phyloP scores from a whole-genome alignment of 2,329 filamentous ascomycete genomes.

The Colletotrichum cereale region DNA sequence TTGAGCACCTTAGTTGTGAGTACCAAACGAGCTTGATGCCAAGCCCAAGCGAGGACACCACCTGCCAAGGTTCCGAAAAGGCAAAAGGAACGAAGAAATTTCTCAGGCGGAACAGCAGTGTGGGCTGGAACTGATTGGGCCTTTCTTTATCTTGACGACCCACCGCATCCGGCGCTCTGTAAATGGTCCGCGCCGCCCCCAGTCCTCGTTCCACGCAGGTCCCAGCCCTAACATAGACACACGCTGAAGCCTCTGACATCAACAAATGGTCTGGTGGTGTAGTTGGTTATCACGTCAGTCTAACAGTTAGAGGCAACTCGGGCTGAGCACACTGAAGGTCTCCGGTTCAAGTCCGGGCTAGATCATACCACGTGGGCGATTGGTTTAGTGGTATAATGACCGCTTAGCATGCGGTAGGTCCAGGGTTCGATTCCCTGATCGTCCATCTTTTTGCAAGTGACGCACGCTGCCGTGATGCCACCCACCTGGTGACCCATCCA shows the following conservation, averaged over 20 bases:
- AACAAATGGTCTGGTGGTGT: conserved; percentile 45
- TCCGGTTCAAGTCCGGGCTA: conserved; percentile 41
- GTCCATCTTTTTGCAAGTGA: conserved; percentile 17
- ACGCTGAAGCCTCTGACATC: accelerated
- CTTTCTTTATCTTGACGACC: conserved; percentile 12
- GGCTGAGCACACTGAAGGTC: conserved; percentile 33
- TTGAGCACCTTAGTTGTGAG: background rate
- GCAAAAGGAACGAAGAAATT: conserved; percentile 7
- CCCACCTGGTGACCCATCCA: no score
- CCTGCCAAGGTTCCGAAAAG: conserved; percentile 10
- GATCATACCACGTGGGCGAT: conserved; percentile 24
- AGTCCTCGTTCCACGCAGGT: background rate
- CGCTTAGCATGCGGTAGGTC: conserved; percentile 40
- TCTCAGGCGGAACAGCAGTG: conserved; percentile 5
- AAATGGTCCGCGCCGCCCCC: background rate
- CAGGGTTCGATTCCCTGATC: conserved; percentile 40
- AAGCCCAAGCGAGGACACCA: conserved; percentile 5
- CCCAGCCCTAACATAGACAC: background rate
- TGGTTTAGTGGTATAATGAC: conserved; percentile 41
- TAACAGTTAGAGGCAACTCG: conserved; percentile 48
- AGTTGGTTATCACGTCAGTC: conserved; percentile 64
- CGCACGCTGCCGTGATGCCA: background rate
- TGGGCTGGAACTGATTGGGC: conserved; percentile 18
- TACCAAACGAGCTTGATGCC: background rate
- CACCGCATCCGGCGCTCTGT: conserved; percentile 22